Evolutionary conservation across 2,329 filamentous ascomycete genomes (phyloP), one percentile per base, ranked within the genome.

Genomic region (Paecilomyces formosus): DNA sequence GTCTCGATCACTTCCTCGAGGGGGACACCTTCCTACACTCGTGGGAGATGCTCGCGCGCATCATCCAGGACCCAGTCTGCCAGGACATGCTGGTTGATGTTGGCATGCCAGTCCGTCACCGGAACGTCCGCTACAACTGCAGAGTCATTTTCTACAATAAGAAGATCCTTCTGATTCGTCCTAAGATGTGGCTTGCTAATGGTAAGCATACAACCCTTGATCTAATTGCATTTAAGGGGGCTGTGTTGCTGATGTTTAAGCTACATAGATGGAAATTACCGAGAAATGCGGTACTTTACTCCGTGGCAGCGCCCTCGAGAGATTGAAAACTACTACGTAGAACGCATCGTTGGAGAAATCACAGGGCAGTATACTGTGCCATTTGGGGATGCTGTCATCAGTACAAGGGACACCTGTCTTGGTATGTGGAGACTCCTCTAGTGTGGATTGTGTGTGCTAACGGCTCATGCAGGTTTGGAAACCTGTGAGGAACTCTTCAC

Each of bases 401-500:
- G 75, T 35, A 82, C 84, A 0, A 74, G 76, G 3, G 88, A 90
- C 67, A 88, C 85, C 1, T 82, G 81, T 55, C 74, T 89, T 53
- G 84, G 85, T 45, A 21, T 45, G 39, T 45, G 39, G n/a, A 21
- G n/a, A 45, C 2, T 45, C 13, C 15, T 45, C 39, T 45, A 1
- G 15, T 18, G 18, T 7, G n/a, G 18, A 18, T 45, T 18, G 8
- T 2, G 3, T n/a, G 9, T 45, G 39, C 18, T 45, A n/a, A 45
- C 6, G 39, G n/a, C 9, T 8, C n/a, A 9, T 45, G 39, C 5
- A 45, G 39, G 39, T 3, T 75, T 78, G 3, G 85, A 88, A 72
- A 88, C 86, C 0, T 90, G 87, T 63, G 87, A 90, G 69, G 86
- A 88, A 65, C 74, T 88, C 1, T 88, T 86, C 68, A 85, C 83